Conservation (phyloP, 2,329 filamentous ascomycete genomes). For the Colletotrichum karsti region DNA sequence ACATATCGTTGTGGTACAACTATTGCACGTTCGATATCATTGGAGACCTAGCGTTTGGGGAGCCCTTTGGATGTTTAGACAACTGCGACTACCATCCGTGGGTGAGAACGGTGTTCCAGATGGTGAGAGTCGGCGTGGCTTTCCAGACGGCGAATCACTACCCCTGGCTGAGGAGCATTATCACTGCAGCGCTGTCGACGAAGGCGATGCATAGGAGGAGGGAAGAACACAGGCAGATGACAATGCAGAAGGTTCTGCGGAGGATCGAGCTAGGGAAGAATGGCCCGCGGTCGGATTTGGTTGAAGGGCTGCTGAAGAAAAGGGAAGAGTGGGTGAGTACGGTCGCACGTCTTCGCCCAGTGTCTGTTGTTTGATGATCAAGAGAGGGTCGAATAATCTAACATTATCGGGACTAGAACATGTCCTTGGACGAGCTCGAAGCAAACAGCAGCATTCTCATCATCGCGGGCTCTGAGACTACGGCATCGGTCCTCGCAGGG, state of each 20-base stretch:
- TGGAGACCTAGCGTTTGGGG: slow-evolving; percentile 38
- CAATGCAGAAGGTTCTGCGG: slow-evolving; percentile 18
- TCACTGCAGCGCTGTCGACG: slow-evolving; percentile 6
- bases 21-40: slow-evolving; percentile 40
- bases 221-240: not conserved
- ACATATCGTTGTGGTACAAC: slow-evolving; percentile 38
- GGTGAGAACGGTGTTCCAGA: slow-evolving; percentile 11
- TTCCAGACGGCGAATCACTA: slow-evolving; percentile 20
- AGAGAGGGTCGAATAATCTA: not conserved
- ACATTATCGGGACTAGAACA: slow-evolving; percentile 29
- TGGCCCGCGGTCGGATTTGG: slow-evolving; percentile 14
- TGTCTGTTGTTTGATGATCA: too few relatives aligned
- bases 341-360: not conserved
- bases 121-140: not conserved
- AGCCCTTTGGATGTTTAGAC: slow-evolving; percentile 37
- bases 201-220: not conserved
- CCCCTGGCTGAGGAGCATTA: not conserved
- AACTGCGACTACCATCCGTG: slow-evolving; percentile 27
- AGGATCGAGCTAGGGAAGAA: slow-evolving; percentile 26
- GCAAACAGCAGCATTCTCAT: slow-evolving; percentile 31
- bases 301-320: slow-evolving; percentile 29
- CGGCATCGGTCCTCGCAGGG: slow-evolving; percentile 39
- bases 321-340: slow-evolving; percentile 26
- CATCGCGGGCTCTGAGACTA: slow-evolving; percentile 44
- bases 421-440: slow-evolving; percentile 22